Evolutionary conservation across 495 filamentous ascomycete genomes (phyloP).

Genomic region (Neurospora tetrasperma): DNA sequence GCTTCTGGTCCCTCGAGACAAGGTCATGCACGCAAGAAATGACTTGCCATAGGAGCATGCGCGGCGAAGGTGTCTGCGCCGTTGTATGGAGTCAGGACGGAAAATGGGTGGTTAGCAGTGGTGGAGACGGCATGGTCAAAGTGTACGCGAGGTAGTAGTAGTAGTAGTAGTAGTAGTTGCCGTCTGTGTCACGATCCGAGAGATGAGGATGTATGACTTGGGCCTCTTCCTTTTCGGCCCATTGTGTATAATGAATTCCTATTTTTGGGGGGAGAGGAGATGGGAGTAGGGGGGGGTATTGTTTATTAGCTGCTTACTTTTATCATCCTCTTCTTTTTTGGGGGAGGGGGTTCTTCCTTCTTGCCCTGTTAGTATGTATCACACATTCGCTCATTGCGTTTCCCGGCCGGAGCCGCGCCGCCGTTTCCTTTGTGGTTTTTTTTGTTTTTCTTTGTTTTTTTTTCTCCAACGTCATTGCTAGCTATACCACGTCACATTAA

Average conservation of each 20-base stretch:
- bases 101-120: conserved; percentile 84
- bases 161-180: conserved; percentile 6
- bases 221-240: background rate
- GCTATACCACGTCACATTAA: background rate
- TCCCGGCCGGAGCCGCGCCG: background rate
- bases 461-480: background rate
- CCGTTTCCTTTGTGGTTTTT: background rate
- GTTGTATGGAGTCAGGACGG: conserved; percentile 94
- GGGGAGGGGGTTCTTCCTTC: background rate
- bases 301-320: background rate
- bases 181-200: background rate
- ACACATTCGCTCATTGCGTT: background rate
- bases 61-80: conserved; percentile 85
- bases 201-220: background rate
- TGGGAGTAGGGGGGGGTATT: background rate
- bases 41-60: conserved; percentile 80
- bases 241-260: background rate
- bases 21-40: conserved; percentile 88
- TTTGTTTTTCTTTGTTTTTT: background rate
- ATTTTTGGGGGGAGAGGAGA: background rate
- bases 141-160: conserved; percentile 57
- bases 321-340: background rate
- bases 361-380: background rate
- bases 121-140: conserved; percentile 95
- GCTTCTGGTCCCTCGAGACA: conserved; percentile 98